Evolutionary conservation across 1,284 basidiomycete species (phyloP).

Genomic region (Cronartium quercuum): DNA sequence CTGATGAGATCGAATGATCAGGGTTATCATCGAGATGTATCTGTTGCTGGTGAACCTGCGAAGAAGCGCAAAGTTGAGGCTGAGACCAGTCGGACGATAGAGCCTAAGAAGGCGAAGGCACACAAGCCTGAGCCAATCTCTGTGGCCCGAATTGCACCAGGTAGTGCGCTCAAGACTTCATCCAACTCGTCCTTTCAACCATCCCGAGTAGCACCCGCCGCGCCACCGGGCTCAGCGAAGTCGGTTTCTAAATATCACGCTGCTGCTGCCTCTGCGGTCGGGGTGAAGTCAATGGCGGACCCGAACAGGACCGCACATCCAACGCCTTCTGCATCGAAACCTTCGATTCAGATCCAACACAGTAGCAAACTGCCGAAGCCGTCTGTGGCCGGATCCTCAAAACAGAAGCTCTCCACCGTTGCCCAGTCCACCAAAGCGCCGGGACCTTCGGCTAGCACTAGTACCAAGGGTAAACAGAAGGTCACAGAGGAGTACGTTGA

Average conservation of each 20-base stretch:
- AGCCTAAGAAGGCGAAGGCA: slow-evolving; percentile 21
- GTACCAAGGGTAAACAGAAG: slow-evolving; percentile 15
- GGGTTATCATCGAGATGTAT: slow-evolving; percentile 9
- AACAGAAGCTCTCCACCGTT: slow-evolving; percentile 4
- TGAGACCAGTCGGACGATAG: slow-evolving; percentile 14
- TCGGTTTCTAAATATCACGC: neutral
- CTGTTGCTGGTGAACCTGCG: slow-evolving; percentile 11
- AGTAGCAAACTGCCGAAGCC: neutral
- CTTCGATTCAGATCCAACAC: neutral
- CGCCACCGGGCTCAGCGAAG: neutral
- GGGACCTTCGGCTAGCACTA: neutral
- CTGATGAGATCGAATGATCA: neutral
- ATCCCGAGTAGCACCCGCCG: neutral
- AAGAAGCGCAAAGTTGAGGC: slow-evolving; percentile 35
- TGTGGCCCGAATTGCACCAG: slow-evolving; percentile 7
- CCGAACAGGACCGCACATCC: neutral
- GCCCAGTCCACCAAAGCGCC: neutral
- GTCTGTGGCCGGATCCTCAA: neutral
- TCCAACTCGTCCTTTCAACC: neutral
- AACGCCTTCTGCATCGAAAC: neutral
- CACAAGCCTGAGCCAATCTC: neutral
- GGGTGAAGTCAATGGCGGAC: neutral
- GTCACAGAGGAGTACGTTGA: slow-evolving; percentile 73
- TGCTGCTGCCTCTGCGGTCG: neutral
- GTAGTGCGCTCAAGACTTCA: slow-evolving; percentile 16